Percentiles rank a stretch among this genome's conserved stretches.
Evolutionary conservation across 345 rosid species (phyloP).

Genomic region (Anacardium occidentale): DNA sequence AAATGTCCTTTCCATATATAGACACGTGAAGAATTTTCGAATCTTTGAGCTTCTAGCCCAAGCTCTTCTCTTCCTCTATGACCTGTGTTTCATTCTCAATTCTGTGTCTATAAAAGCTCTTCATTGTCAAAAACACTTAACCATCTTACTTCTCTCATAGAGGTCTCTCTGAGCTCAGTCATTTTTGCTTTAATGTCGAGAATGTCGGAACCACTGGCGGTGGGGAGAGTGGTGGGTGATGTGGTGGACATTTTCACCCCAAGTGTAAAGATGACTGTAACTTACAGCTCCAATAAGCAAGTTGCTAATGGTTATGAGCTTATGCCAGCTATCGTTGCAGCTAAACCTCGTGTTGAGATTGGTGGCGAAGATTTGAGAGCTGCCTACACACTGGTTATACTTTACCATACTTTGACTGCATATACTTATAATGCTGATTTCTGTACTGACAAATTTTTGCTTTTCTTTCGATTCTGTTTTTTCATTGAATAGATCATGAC

Average conservation of each 20-base stretch:
- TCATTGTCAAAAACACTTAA: not conserved
- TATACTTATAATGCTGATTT: not conserved
- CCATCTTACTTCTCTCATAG: not conserved
- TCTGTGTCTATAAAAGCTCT: constrained; percentile 20
- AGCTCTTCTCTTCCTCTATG: not conserved
- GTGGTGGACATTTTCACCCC: constrained; percentile 69
- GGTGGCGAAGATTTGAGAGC: constrained; percentile 77
- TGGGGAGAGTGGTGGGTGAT: constrained; percentile 77
- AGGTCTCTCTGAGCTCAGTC: not conserved
- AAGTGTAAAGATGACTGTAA: constrained; percentile 56
- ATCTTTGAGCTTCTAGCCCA: constrained; percentile 31
- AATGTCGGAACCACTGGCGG: constrained; percentile 47
- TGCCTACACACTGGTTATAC: constrained; percentile 61
- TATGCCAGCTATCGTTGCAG: constrained; percentile 48
- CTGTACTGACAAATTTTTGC: not conserved
- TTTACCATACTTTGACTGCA: no score
- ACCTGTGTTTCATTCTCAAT: no score
- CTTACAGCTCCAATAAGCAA: constrained; percentile 54
- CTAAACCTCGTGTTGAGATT: constrained; percentile 66
- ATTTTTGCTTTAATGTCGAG: constrained; percentile 40
- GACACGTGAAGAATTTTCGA: constrained; percentile 25
- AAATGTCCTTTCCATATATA: constrained; percentile 25
- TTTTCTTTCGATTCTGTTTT: not conserved
- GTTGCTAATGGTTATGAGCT: constrained; percentile 79
- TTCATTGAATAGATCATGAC: constrained; percentile 57